Evolutionary conservation across 805 yeast species (phyloP).

Genomic region (Myxozyma melibiosi): DNA sequence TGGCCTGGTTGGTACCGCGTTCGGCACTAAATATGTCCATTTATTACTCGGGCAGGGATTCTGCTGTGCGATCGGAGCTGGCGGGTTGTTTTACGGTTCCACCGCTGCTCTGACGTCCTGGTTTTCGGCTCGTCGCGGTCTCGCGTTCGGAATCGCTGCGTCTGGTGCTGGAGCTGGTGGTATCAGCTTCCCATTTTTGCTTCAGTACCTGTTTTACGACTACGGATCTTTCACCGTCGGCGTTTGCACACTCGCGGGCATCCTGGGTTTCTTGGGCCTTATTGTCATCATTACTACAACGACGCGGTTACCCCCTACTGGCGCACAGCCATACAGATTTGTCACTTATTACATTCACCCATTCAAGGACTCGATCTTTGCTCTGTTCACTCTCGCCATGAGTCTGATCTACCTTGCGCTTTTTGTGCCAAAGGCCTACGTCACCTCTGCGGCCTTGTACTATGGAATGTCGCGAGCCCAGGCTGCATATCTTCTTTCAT

Average conservation of each 20-base stretch:
- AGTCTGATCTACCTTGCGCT: slow-evolving; percentile 39
- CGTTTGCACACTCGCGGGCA: slow-evolving; percentile 52
- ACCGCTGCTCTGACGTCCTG: slow-evolving; percentile 51
- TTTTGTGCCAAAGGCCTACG: slow-evolving; percentile 42
- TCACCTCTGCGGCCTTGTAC: slow-evolving; percentile 37
- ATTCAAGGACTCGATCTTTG: slow-evolving; percentile 37
- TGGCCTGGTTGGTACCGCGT: slow-evolving; percentile 40
- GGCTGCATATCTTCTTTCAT: slow-evolving; percentile 40
- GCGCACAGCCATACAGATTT: slow-evolving; percentile 18
- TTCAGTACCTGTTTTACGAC: slow-evolving; percentile 40
- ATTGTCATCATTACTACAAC: slow-evolving; percentile 34
- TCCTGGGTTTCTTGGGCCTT: slow-evolving; percentile 41
- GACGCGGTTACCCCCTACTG: slow-evolving; percentile 35
- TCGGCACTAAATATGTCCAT: slow-evolving; percentile 52
- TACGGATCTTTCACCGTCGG: slow-evolving; percentile 54
- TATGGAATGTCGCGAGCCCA: slow-evolving; percentile 32
- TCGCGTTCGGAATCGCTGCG: slow-evolving; percentile 52
- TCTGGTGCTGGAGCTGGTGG: slow-evolving; percentile 59
- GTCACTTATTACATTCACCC: slow-evolving; percentile 32
- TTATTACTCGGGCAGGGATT: slow-evolving; percentile 57
- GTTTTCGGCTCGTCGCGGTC: slow-evolving; percentile 49
- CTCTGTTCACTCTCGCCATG: slow-evolving; percentile 35
- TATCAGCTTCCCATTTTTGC: slow-evolving; percentile 47
- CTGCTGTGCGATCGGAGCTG: slow-evolving; percentile 50
- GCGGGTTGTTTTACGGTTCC: slow-evolving; percentile 49